Evolutionary conservation across 2,329 filamentous ascomycete species (phyloP), one percentile per base, ranked within the genome.

Genomic region (Tympanopsis confertula): DNA sequence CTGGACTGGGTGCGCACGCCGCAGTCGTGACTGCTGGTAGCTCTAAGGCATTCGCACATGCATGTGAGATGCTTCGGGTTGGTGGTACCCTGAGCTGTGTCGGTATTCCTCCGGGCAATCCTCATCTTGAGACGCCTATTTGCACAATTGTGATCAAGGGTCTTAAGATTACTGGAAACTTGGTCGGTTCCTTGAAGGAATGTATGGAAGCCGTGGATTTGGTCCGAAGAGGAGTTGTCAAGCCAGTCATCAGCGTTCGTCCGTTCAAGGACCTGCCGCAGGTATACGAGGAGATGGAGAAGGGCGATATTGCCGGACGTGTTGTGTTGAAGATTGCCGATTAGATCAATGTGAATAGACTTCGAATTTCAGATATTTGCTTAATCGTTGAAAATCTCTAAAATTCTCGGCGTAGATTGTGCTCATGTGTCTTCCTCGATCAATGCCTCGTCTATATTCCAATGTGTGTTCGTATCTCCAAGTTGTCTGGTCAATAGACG

Each of bases 91-190:
- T 66, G 36, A 60, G 58, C 44, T 61, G 62, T 35, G 59, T 63
- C 2, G 63, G 62, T 2, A 65, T 66, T 36, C 61, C 62, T 54
- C 55, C 13, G 55, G 57, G 17, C 46, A 54, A 17, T 51, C 30
- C 59, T 2, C 50, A 47, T 36, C 48, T 66, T 33, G 53, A 62
- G 39, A 65, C 57, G 3, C 53, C 55, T 3, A 58, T 66, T 33
- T 54, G 55, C 19, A 55, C 56, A 1, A 65, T 67, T 38, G 59
- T 66, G 19, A 65, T 66, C 45, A 64, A 59, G 45, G 61, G 63
- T 1, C 41, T 66, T 20, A 57, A 47, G 37, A 58, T 65, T 35
- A 56, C 54, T 3, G 61, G 62, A 2, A 66, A 64, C 36, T 46
- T 66, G 26, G 56, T 65, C 4, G 62, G 62, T 1, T 63, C 56